These are phyloP conservation scores for Pyrenula massariospora DNA, from an alignment of 495 filamentous ascomycete species.

Conservation along the genomic window DNA sequence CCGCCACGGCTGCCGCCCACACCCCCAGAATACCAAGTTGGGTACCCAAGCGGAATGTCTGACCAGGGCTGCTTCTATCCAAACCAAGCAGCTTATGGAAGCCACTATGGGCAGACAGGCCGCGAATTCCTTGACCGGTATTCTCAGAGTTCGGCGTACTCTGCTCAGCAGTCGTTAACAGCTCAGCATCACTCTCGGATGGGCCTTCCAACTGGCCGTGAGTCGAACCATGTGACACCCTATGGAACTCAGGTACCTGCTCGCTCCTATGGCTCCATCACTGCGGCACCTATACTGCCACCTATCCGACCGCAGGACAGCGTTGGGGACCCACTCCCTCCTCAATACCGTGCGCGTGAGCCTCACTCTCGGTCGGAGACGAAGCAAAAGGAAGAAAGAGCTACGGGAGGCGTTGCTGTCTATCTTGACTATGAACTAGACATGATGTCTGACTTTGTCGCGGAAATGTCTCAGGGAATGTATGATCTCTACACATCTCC, in stretches of 20 bases:
- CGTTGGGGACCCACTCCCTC: constrained; percentile 29
- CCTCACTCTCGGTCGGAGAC: constrained; percentile 24
- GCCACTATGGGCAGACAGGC: constrained; percentile 34
- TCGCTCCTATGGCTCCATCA: constrained; percentile 28
- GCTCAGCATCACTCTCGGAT: constrained; percentile 18
- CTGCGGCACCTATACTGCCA: constrained; percentile 23
- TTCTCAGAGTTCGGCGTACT: constrained; percentile 30
- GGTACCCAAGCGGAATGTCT: not conserved
- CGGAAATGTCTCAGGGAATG: constrained; percentile 80
- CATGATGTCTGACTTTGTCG: constrained; percentile 94
- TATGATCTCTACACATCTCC: constrained; percentile 51
- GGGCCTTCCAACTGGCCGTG: constrained; percentile 19
- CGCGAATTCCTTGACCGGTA: constrained; percentile 40
- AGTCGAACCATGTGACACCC: constrained; percentile 16
- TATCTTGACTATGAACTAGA: constrained; percentile 99
- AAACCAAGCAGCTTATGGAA: constrained; percentile 28
- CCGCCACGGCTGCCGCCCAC: not conserved
- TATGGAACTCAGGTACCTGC: constrained; percentile 10
- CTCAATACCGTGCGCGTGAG: constrained; percentile 34
- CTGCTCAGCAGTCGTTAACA: constrained; percentile 29
- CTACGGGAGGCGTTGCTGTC: constrained; percentile 80
- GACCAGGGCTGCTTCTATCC: constrained; percentile 29
- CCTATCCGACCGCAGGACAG: constrained; percentile 24
- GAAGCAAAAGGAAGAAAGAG: constrained; percentile 37
- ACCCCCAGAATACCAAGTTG: not conserved